Evolutionary conservation across 2,329 filamentous ascomycete genomes (phyloP), one percentile per base, ranked within the genome.

Genomic region (Pseudogymnoascus pannorum): DNA sequence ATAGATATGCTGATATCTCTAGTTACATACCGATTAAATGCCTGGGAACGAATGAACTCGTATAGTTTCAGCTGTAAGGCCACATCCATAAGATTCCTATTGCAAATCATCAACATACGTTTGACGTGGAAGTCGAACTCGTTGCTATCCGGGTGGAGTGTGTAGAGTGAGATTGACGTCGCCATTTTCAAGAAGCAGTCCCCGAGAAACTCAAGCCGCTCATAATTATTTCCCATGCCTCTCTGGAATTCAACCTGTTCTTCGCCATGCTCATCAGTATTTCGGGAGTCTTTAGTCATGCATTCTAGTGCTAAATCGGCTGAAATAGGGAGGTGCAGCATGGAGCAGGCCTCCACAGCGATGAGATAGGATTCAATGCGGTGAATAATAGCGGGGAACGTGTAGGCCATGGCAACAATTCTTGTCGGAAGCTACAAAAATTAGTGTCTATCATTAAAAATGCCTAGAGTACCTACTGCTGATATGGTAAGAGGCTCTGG

Each of bases 161-260:
- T 87, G 71, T 89, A 97, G 0, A 96, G 79, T 0, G 92, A 87
- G 60, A 99, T 92, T 0, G 92, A 93, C 0, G 93, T 97, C 9
- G 90, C 91, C 87, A 97, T 93, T 75, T 99, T 99, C 63, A 99
- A 79, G 69, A 97, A 96, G 33, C 88, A 89, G 72, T 99, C 94
- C 0, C 94, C 94, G 2, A 97, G 80, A 63, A 97, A 96, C 69
- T 99, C 94, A 0, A 97, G 80, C 11, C 94, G 84, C 73, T 99
- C 94, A 69, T 99, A 99, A 68, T 97, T 97, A 38, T 87, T 87
- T 1, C 92, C 91, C 91, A 96, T 96, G 2, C 92, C 92, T 57
- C 82, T 78, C 67, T 92, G 89, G 54, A 92, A 86, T 66, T 92
- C 89, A 59, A 91, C 75, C 38, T 88, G 83, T 61, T 87, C 80